Evolutionary conservation across 192 early-diverging fungal species (phyloP), one percentile per base, ranked within the genome.

Genomic region (Geosiphon pyriformis): DNA sequence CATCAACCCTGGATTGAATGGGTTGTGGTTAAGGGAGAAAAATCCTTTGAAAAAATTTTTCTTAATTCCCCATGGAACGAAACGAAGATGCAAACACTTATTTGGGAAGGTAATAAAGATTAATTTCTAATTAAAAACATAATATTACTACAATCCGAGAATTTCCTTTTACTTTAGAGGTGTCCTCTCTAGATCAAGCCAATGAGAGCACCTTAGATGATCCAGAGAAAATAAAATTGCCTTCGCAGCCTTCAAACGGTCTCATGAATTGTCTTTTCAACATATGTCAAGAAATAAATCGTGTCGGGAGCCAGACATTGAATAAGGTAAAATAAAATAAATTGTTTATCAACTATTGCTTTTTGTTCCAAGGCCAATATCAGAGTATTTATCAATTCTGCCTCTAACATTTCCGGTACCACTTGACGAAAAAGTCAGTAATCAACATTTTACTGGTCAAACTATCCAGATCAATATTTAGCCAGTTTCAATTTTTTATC

Each of bases 251-350:
- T 35, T 77, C 78, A 26, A 68, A 53, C 18, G 57, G 59, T 25
- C 42, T 84, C n/a, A 65, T 79, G n/a, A 68, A 67, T 20, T 70
- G 49, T 10, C 42, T 83, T n/a, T 82, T 80, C 55, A 34, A 30
- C 11, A 57, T 82, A 8, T 76, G 77, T 68, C 56, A 71, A 49
- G 76, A 83, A 31, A 72, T 82, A 23, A 76, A 83, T 35, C 58
- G 56, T 34, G 42, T 77, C 20, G 71, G 75, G 47, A 78, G 80
- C n/a, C 68, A 59, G 23, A 68, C 72, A 8, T 51, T 85, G 15
- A 76, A 85, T 61, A 71, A 80, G 72, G 83, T 85, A 69, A 53
- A n/a, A n/a, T n/a, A n/a, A n/a, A n/a, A n/a, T n/a, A n/a, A n/a
- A n/a, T n/a, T n/a, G n/a, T n/a, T n/a, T n/a, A n/a, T n/a, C n/a